phyloP scores from a whole-genome alignment of 192 early-diverging fungal species.

The Physocladia obscura region DNA sequence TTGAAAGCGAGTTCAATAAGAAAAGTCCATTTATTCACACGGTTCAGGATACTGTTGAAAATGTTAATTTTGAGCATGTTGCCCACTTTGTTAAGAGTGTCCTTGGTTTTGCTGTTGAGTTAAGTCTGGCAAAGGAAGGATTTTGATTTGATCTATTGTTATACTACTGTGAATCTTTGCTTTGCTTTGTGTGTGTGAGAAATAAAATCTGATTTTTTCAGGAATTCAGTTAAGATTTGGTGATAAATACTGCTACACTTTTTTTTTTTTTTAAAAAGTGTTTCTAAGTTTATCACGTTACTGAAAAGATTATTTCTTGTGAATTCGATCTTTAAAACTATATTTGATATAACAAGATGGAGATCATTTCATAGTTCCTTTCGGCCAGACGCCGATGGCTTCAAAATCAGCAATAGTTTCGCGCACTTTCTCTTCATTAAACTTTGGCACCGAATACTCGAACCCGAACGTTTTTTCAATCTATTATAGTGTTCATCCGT shows the following conservation, averaged over 20 bases:
- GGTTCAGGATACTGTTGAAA: constrained; percentile 67
- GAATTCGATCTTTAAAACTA: too few species aligned
- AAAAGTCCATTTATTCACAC: constrained; percentile 71
- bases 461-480: constrained; percentile 73
- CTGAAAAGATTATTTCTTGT: too few species aligned
- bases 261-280: too few species aligned
- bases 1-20: constrained; percentile 38
- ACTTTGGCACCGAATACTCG: constrained; percentile 62
- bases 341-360: too few species aligned
- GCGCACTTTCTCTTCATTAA: constrained; percentile 67
- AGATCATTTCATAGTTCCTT: constrained; percentile 42
- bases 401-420: constrained; percentile 83
- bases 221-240: too few species aligned
- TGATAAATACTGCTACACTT: too few species aligned
- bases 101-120: constrained; percentile 29
- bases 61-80: constrained; percentile 81
- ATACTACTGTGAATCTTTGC: not conserved
- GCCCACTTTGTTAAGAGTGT: constrained; percentile 60
- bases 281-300: too few species aligned
- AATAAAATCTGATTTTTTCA: too few species aligned
- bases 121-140: constrained; percentile 22
- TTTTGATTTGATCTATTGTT: too few species aligned
- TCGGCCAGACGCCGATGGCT: constrained; percentile 80
- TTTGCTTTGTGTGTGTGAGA: not conserved
- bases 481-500: too few species aligned